Evolutionary conservation across 306 rosid species (phyloP).

Genomic region (Cicer cuneatum): DNA sequence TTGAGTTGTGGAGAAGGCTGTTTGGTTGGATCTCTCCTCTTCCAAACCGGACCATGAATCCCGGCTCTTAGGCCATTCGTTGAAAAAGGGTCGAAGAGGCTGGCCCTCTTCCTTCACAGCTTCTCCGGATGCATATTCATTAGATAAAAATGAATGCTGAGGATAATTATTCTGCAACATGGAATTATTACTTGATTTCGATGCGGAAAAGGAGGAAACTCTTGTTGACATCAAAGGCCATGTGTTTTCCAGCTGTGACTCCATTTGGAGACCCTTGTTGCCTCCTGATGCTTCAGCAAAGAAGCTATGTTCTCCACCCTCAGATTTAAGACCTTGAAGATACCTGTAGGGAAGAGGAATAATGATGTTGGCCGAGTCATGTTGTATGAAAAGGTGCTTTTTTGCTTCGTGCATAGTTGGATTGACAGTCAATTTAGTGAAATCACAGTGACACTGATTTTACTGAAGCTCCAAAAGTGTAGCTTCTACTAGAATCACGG

Average conservation of each 20-base stretch:
- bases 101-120: constrained; percentile 47
- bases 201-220: constrained; percentile 46
- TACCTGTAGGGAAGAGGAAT: constrained; percentile 41
- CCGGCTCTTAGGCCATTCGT: constrained; percentile 53
- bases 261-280: constrained; percentile 46
- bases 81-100: constrained; percentile 48
- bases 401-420: background rate
- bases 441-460: no score
- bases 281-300: constrained; percentile 51
- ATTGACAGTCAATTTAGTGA: no score
- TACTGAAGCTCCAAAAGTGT: no score
- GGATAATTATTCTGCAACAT: constrained; percentile 48
- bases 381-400: background rate
- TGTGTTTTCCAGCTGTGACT: constrained; percentile 49
- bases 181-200: constrained; percentile 45
- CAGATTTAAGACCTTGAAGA: constrained; percentile 51
- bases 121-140: constrained; percentile 47
- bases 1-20: constrained; percentile 50
- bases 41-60: constrained; percentile 50
- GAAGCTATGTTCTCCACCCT: constrained; percentile 46
- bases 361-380: background rate
- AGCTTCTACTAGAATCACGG: no score
- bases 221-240: constrained; percentile 51
- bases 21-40: constrained; percentile 49
- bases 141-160: constrained; percentile 48